Percentiles rank a stretch among this genome's conserved stretches.
phyloP scores from a whole-genome alignment of 177 flowering plant genomes.

The Viscum album region DNA sequence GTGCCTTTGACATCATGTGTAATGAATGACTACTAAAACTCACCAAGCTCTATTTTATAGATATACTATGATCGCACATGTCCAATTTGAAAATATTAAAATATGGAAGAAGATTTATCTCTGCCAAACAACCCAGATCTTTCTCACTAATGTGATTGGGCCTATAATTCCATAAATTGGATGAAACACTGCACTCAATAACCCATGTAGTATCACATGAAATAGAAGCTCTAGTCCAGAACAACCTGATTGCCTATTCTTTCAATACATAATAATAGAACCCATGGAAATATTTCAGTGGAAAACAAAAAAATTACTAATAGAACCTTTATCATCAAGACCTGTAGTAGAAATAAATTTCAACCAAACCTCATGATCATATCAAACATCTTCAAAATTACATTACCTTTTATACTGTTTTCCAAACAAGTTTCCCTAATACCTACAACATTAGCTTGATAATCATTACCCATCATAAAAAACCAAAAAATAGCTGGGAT shows the following conservation, averaged over 20 bases:
- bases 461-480: background rate
- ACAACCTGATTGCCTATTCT: background rate
- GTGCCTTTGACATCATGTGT: background rate
- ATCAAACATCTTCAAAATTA: background rate
- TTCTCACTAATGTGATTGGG: background rate
- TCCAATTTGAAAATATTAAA: too few species aligned
- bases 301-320: too few species aligned
- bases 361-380: background rate
- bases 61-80: too few species aligned
- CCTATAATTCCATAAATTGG: background rate
- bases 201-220: too few species aligned
- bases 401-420: background rate
- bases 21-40: background rate
- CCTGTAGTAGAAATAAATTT: background rate
- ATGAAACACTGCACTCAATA: background rate
- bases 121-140: background rate
- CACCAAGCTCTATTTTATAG: background rate
- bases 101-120: too few species aligned
- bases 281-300: background rate
- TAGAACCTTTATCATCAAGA: background rate
- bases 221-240: too few species aligned
- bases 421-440: background rate
- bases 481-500: background rate
- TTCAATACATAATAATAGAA: background rate
- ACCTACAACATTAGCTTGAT: background rate